Evolutionary conservation across 768 basidiomycete genomes (phyloP).

Genomic region (Agaricus blazei): DNA sequence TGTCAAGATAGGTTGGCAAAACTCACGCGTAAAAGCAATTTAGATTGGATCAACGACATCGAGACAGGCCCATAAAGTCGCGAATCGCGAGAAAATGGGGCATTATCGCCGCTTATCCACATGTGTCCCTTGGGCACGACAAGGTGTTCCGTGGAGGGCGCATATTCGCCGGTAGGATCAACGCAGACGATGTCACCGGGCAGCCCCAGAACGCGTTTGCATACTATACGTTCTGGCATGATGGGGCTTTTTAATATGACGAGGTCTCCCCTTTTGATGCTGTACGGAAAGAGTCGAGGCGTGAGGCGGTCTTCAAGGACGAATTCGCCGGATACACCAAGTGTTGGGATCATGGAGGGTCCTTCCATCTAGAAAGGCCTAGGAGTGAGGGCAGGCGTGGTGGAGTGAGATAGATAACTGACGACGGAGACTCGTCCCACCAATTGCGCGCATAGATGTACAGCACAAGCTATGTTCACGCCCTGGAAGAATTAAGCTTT

Average conservation of each 20-base stretch:
- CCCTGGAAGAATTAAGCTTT: constrained; percentile 27
- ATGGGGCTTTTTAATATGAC: constrained; percentile 68
- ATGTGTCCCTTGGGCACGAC: constrained; percentile 80
- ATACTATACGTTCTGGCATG: constrained; percentile 61
- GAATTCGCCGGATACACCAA: constrained; percentile 52
- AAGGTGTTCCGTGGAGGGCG: constrained; percentile 68
- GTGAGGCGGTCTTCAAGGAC: constrained; percentile 61
- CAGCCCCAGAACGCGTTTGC: constrained; percentile 87
- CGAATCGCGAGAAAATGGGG: constrained; percentile 79
- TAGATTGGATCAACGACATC: constrained; percentile 68
- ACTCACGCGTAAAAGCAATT: constrained; percentile 59
- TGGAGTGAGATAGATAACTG: background rate
- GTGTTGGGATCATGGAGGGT: constrained; percentile 79
- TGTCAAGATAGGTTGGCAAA: background rate
- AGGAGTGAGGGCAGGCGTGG: background rate
- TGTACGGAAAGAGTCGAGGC: constrained; percentile 41
- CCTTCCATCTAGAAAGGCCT: constrained; percentile 49
- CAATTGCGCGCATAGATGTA: constrained; percentile 61
- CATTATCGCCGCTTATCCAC: constrained; percentile 92
- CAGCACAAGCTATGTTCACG: constrained; percentile 48
- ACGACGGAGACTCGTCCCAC: constrained; percentile 29
- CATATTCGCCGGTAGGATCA: constrained; percentile 70
- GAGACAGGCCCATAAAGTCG: constrained; percentile 91
- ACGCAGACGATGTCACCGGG: constrained; percentile 88
- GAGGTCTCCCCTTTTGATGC: constrained; percentile 70